Conservation (phyloP, 129 eudicot genomes). For the Heracleum sosnowskyi region DNA sequence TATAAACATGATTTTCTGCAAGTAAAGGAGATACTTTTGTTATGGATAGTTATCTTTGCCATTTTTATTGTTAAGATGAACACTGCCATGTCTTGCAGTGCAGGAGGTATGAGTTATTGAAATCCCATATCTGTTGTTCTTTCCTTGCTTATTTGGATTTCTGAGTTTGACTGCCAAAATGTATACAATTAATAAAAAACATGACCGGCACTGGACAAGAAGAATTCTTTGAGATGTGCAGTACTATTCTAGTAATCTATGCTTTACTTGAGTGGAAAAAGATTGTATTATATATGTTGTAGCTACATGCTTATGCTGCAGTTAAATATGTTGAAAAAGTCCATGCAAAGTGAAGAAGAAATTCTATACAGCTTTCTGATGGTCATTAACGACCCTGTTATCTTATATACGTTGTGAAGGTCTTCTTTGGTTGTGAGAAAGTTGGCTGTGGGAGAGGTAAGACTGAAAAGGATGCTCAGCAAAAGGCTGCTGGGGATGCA, state of each 20-base stretch:
- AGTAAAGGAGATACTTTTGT: background rate
- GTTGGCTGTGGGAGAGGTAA: constrained; percentile 74
- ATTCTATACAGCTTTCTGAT: background rate
- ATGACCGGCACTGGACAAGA: background rate
- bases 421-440: constrained; percentile 60
- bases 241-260: background rate
- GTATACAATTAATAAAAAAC: background rate
- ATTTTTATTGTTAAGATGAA: background rate
- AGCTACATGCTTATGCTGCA: background rate
- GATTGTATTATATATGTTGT: background rate
- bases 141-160: background rate
- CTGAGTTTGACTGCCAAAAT: background rate
- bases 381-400: background rate
- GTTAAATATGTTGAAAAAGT: background rate
- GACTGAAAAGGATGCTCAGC: constrained; percentile 82
- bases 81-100: background rate
- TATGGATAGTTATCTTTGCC: background rate
- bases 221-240: background rate
- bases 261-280: background rate
- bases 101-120: background rate
- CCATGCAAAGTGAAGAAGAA: background rate
- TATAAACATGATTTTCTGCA: background rate
- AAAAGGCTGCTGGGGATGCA: constrained; percentile 88
- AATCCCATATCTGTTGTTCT: background rate
- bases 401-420: constrained; percentile 38